Evolutionary conservation across 225 moss, liverwort and hornwort genomes (phyloP).

Genomic region (Antitrichia curtipendula): DNA sequence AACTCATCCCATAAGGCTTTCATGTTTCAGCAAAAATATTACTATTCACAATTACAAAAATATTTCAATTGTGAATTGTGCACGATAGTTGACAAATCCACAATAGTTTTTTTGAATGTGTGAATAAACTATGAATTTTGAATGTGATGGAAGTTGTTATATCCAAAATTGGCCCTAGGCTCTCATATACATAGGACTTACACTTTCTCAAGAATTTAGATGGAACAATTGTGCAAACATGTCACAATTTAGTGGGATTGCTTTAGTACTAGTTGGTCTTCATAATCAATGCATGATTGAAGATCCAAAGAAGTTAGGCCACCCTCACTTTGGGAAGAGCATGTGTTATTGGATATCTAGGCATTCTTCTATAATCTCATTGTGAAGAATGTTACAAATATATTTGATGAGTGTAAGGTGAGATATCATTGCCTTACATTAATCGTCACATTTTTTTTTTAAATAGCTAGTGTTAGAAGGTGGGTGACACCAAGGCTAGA

Average conservation of each 20-base stretch:
- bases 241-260: not conserved
- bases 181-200: not conserved
- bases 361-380: not conserved
- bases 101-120: not conserved
- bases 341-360: accelerated
- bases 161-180: not conserved
- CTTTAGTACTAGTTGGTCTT: too few species aligned
- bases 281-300: accelerated
- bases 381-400: not conserved
- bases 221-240: not conserved
- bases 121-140: not conserved
- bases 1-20: not conserved
- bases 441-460: not conserved
- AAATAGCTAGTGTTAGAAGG: not conserved
- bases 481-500: not conserved
- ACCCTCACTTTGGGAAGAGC: accelerated
- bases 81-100: not conserved
- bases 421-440: not conserved
- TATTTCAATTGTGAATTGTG: not conserved
- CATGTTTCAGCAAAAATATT: not conserved
- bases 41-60: not conserved
- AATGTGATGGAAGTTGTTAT: not conserved
- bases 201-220: not conserved
- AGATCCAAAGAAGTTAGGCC: not conserved
- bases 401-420: not conserved